phyloP scores from a whole-genome alignment of 1,139 yeast genomes.

The Yamadazyma kanchanaburiensis region DNA sequence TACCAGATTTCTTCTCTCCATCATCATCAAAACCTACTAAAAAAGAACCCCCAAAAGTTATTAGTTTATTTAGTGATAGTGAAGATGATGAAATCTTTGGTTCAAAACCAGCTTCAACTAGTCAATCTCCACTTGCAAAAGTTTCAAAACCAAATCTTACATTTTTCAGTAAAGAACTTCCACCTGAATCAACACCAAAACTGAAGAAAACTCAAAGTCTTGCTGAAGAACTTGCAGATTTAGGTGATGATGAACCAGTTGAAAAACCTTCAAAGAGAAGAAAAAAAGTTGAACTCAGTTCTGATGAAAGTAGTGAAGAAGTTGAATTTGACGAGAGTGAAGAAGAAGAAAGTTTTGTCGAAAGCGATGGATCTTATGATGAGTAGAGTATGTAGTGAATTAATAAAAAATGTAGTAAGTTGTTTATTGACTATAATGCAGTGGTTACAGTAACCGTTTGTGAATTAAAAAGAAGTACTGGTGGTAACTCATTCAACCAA shows the following conservation, averaged over 20 bases:
- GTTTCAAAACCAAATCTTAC: slow-evolving; percentile 4
- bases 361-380: too few relatives aligned
- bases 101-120: slow-evolving; percentile 7
- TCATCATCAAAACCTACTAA: slow-evolving; percentile 3
- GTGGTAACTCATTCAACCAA: slow-evolving; percentile 83
- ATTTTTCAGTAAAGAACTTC: not conserved
- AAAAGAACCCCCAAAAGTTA: slow-evolving; percentile 8
- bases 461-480: slow-evolving; percentile 75
- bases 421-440: slow-evolving; percentile 44
- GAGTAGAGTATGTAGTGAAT: too few relatives aligned
- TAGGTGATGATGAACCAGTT: too few relatives aligned
- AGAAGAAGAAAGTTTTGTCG: not conserved
- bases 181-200: too few relatives aligned
- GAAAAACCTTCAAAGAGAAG: too few relatives aligned
- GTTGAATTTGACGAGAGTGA: not conserved
- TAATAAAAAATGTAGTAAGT: not conserved
- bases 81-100: slow-evolving; percentile 30
- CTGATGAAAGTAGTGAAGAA: not conserved
- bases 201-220: too few relatives aligned
- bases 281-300: too few relatives aligned
- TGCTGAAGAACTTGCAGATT: too few relatives aligned
- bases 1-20: slow-evolving; percentile 15
- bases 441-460: slow-evolving; percentile 96
- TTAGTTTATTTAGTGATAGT: slow-evolving; percentile 27
- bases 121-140: slow-evolving; percentile 8